Evolutionary conservation across 106 monocot genomes (phyloP).

Genomic region (Apostasia ramifera): DNA sequence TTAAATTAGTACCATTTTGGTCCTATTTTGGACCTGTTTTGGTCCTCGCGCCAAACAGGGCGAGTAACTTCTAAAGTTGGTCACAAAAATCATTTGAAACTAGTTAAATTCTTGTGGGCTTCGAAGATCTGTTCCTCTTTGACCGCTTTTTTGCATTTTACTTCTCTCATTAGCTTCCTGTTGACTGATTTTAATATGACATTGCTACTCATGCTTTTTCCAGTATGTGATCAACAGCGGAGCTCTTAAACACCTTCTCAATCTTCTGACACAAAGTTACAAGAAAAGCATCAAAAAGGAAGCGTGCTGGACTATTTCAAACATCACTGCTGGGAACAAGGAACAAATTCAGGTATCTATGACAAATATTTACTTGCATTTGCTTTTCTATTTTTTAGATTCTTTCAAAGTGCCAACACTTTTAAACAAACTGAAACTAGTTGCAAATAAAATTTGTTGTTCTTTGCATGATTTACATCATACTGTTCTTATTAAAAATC

Average conservation of each 20-base stretch:
- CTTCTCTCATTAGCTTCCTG: too few species aligned
- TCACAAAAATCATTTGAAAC: too few species aligned
- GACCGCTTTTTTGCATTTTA: too few species aligned
- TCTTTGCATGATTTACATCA: neutral
- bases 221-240: constrained; percentile 30
- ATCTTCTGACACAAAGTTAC: constrained; percentile 35
- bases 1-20: too few species aligned
- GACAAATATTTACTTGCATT: neutral
- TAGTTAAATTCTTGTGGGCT: too few species aligned
- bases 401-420: neutral
- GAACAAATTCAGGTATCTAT: constrained; percentile 37
- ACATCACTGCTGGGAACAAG: constrained; percentile 42
- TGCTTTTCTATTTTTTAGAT: neutral
- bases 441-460: neutral
- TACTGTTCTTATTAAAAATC: neutral
- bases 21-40: too few species aligned
- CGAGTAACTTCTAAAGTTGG: too few species aligned
- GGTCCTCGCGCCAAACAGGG: too few species aligned
- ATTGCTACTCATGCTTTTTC: neutral
- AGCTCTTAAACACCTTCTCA: constrained; percentile 27
- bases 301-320: constrained; percentile 46
- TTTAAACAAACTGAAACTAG: too few species aligned
- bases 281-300: constrained; percentile 49
- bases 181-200: neutral
- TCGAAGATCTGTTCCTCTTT: too few species aligned